Evolutionary conservation across 768 basidiomycete species (phyloP).

Genomic region (Naganishia friedmannii): DNA sequence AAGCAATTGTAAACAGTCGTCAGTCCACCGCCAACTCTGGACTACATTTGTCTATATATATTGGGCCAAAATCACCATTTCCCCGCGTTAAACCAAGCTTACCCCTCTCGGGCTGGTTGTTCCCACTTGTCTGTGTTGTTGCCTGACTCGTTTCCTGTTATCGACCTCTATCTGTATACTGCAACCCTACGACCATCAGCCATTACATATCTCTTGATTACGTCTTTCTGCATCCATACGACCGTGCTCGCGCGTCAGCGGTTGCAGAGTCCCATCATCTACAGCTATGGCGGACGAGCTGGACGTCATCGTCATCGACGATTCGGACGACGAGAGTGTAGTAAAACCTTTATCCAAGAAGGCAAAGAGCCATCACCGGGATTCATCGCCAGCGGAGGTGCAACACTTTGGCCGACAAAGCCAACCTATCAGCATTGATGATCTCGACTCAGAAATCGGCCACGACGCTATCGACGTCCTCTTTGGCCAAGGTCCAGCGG

Average conservation of each 20-base stretch:
- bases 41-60: no score
- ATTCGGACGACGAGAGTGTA: constrained; percentile 10
- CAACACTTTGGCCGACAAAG: constrained; percentile 1
- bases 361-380: neutral
- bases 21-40: no score
- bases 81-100: no score
- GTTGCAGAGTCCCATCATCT: neutral
- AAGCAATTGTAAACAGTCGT: no score
- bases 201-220: neutral
- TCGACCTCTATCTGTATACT: neutral
- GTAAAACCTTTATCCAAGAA: neutral
- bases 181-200: neutral
- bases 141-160: no score
- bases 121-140: no score
- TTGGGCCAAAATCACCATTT: no score
- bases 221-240: neutral
- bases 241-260: neutral
- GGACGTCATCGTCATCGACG: constrained; percentile 14
- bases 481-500: neutral
- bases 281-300: neutral
- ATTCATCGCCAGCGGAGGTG: neutral
- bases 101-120: no score
- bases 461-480: constrained; percentile 15
- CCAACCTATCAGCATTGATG: constrained; percentile 23
- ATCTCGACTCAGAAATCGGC: constrained; percentile 4